Percentiles rank a stretch among this genome's conserved stretches.
Conservation (phyloP, 331 rosid genomes). For the Rhamnella rubrinervis region DNA sequence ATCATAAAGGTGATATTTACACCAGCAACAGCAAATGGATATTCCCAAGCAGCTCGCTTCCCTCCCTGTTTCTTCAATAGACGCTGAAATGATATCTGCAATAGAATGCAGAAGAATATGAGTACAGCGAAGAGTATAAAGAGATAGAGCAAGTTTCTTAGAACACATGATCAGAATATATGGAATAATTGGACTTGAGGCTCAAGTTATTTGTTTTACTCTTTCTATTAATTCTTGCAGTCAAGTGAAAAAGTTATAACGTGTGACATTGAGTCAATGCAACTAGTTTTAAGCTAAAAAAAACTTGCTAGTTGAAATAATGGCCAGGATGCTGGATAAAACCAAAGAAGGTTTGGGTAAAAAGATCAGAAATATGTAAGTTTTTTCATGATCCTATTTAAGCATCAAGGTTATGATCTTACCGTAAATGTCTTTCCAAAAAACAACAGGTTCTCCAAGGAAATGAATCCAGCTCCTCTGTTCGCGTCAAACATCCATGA, state of each 20-base stretch:
- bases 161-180: background rate
- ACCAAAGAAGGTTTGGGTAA: background rate
- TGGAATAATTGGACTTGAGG: background rate
- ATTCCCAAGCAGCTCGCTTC: constrained; percentile 71
- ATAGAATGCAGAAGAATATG: background rate
- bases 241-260: background rate
- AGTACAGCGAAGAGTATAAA: background rate
- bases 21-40: constrained; percentile 89
- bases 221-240: background rate
- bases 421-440: constrained; percentile 81
- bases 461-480: constrained; percentile 95
- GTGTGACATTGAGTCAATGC: background rate
- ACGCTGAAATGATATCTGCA: constrained; percentile 64
- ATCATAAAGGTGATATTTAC: constrained; percentile 82
- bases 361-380: background rate
- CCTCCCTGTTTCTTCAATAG: constrained; percentile 74
- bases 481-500: constrained; percentile 22
- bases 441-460: constrained; percentile 88
- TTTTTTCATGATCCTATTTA: background rate
- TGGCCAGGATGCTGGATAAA: background rate
- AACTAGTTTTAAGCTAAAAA: background rate
- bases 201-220: background rate
- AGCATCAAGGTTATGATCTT: constrained; percentile 21
- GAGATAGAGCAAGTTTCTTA: background rate
- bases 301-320: too few species aligned